A percentile compares a stretch with the other conserved stretches of the same genome.
phyloP scores from a whole-genome alignment of 2,329 filamentous ascomycete species.

The Diaporthe vaccinii region DNA sequence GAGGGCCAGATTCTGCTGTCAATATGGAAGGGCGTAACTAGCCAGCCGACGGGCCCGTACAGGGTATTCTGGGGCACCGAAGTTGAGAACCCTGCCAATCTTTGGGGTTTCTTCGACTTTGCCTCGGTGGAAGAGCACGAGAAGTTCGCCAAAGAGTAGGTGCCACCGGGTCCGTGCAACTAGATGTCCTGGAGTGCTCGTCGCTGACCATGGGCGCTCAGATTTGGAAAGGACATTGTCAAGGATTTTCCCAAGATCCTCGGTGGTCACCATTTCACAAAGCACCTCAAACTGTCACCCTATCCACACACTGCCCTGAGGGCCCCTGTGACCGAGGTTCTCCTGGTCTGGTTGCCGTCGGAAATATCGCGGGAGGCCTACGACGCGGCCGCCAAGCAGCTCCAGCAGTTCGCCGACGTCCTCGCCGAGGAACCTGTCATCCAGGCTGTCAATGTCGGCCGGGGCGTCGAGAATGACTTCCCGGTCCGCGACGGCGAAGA shows the following conservation, averaged over 20 bases:
- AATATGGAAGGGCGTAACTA: conserved; percentile 40
- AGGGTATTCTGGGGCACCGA: conserved; percentile 44
- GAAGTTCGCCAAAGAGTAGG: conserved; percentile 44
- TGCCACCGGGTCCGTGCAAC: background rate
- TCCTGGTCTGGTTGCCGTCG: conserved; percentile 40
- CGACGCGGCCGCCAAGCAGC: background rate
- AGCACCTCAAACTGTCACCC: conserved; percentile 43
- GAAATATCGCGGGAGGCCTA: conserved; percentile 30
- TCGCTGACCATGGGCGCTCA: conserved; percentile 9
- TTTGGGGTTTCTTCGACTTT: conserved; percentile 48
- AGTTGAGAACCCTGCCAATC: conserved; percentile 42
- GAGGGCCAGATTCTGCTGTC: conserved; percentile 41
- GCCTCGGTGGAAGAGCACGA: conserved; percentile 46
- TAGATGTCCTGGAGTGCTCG: background rate
- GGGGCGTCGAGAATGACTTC: conserved; percentile 51
- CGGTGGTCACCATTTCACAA: conserved; percentile 43
- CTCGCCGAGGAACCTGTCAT: conserved; percentile 36
- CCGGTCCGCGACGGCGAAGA: conserved; percentile 48
- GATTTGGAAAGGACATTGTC: conserved; percentile 41
- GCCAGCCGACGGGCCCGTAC: conserved; percentile 42
- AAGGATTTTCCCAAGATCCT: conserved; percentile 43
- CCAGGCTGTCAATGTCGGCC: conserved; percentile 44
- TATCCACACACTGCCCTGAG: conserved; percentile 39
- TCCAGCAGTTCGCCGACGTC: conserved; percentile 40
- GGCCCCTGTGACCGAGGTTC: conserved; percentile 42